phyloP scores from a whole-genome alignment of 495 filamentous ascomycete genomes.

The Hypoxylon intermedium region DNA sequence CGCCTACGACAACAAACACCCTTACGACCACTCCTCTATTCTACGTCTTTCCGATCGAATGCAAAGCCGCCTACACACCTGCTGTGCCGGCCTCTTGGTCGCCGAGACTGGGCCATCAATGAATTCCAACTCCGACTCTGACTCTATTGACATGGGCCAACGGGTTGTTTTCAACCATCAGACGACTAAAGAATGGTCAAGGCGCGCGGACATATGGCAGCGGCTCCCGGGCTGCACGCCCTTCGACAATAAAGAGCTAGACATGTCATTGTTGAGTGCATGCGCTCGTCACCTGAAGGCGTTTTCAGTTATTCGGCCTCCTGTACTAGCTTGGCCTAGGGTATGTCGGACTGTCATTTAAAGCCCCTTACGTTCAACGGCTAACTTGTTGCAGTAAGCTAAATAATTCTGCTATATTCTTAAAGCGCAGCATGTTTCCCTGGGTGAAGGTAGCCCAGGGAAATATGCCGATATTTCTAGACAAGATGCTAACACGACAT shows the following conservation, averaged over 20 bases:
- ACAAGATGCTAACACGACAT: no score
- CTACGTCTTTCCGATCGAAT: constrained; percentile 38
- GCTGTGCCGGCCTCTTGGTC: constrained; percentile 38
- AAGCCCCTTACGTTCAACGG: no score
- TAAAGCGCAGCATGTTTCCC: no score
- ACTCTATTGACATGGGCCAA: constrained; percentile 34
- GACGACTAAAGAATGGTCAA: constrained; percentile 43
- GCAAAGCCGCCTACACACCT: constrained; percentile 32
- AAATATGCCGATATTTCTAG: no score
- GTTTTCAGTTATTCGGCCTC: constrained; percentile 31
- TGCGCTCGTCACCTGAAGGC: constrained; percentile 40
- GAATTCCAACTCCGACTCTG: constrained; percentile 32
- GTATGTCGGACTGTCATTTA: no score
- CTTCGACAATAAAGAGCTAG: constrained; percentile 32
- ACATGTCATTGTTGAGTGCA: constrained; percentile 39
- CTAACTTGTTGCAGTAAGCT: no score
- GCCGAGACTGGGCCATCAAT: constrained; percentile 29
- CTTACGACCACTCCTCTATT: constrained; percentile 22
- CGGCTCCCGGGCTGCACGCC: constrained; percentile 33
- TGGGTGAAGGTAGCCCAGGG: no score
- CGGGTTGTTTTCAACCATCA: constrained; percentile 45
- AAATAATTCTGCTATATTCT: no score
- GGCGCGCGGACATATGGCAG: constrained; percentile 40
- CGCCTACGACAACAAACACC: constrained; percentile 19
- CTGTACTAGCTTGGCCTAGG: constrained; percentile 41